Conservation (phyloP, 1,284 basidiomycete species). For the Exobasidium rhododendri region DNA sequence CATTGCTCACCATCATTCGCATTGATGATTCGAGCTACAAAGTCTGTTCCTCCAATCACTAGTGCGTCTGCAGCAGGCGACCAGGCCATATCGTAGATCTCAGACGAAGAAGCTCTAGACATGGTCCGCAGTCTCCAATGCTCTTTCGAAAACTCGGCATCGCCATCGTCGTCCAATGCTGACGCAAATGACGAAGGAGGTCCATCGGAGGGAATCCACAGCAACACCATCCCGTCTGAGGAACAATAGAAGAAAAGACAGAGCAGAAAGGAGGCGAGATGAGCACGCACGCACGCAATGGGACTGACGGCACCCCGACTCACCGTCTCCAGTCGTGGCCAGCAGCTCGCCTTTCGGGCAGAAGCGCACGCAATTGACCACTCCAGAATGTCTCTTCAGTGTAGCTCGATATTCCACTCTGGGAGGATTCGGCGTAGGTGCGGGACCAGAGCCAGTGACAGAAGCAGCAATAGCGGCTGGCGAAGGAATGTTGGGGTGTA, state of each 20-base stretch:
- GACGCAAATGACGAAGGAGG: constrained; percentile 60
- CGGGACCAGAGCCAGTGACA: constrained; percentile 64
- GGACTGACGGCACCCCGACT: constrained; percentile 45
- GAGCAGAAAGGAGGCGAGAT: constrained; percentile 4
- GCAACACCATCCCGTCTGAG: constrained; percentile 89
- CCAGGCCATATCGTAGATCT: constrained; percentile 97
- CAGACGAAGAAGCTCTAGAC: constrained; percentile 64
- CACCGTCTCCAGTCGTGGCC: constrained; percentile 64
- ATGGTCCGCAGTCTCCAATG: constrained; percentile 89
- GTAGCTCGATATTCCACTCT: constrained; percentile 94
- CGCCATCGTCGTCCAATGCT: constrained; percentile 67
- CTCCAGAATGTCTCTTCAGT: constrained; percentile 83
- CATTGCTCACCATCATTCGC: constrained; percentile 64
- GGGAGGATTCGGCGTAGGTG: constrained; percentile 58
- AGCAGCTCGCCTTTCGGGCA: constrained; percentile 63
- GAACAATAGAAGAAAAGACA: no score
- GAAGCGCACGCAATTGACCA: constrained; percentile 94
- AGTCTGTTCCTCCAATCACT: constrained; percentile 92
- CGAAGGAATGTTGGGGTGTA: constrained; percentile 53
- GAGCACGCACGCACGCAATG: neutral
- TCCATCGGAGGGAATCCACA: constrained; percentile 81
- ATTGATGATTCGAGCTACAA: constrained; percentile 81
- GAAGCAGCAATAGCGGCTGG: constrained; percentile 59
- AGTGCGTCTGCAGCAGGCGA: constrained; percentile 90
- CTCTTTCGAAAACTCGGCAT: constrained; percentile 84